A percentile compares a stretch with the other conserved stretches of the same genome.
phyloP scores from a whole-genome alignment of 305 asterid genomes.

The Solanum hybrid region DNA sequence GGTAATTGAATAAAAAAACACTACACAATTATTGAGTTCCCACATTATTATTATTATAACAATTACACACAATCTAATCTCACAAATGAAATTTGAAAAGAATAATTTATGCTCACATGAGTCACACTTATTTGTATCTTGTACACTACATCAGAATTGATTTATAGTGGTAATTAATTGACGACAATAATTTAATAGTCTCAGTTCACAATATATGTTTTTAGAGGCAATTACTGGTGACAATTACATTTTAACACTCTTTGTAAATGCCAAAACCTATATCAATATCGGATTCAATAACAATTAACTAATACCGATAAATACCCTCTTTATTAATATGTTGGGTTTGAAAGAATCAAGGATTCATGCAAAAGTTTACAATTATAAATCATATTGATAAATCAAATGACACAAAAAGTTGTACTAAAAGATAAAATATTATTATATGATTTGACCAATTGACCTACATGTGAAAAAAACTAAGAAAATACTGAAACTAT shows the following conservation, averaged over 20 bases:
- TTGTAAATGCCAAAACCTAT: too few relatives aligned
- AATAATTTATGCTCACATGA: too few relatives aligned
- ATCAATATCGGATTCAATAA: too few relatives aligned
- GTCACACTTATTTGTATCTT: background rate
- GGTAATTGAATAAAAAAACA: background rate
- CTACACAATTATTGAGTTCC: background rate
- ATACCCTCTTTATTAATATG: too few relatives aligned
- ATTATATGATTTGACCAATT: background rate
- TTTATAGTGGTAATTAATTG: background rate
- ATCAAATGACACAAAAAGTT: background rate
- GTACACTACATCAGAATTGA: background rate
- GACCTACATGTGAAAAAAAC: background rate
- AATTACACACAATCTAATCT: too few relatives aligned
- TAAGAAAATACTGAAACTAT: too few relatives aligned
- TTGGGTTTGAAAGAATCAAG: too few relatives aligned
- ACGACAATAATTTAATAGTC: background rate
- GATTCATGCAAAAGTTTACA: too few relatives aligned
- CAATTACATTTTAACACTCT: background rate
- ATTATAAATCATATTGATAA: background rate
- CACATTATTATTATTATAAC: background rate
- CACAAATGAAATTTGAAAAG: too few relatives aligned
- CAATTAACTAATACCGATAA: too few relatives aligned
- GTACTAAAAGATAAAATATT: background rate
- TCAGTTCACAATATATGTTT: background rate
- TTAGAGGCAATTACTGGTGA: background rate